These are phyloP conservation scores for Rhododendron ovatum DNA, from an alignment of 148 eudicot species.

Conservation along the genomic window DNA sequence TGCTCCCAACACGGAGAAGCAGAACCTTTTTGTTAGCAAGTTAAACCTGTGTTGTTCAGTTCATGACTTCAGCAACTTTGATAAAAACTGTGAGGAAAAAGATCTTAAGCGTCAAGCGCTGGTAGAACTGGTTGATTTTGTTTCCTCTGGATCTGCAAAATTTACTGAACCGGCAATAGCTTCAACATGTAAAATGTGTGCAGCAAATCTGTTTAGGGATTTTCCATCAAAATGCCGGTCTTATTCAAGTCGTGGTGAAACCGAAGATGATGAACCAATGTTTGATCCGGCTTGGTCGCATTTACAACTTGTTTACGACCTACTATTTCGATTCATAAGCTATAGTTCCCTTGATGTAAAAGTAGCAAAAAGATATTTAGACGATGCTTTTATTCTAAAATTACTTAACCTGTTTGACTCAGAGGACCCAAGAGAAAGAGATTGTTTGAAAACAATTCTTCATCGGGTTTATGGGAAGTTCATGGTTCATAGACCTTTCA, in stretches of 20 bases:
- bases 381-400: constrained; percentile 32
- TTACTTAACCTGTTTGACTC: constrained; percentile 45
- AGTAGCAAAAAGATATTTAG: constrained; percentile 37
- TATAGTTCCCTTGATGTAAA: constrained; percentile 35
- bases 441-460: constrained; percentile 39
- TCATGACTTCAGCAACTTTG: constrained; percentile 36
- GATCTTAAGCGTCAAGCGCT: constrained; percentile 36
- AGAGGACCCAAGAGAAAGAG: constrained; percentile 52
- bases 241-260: constrained; percentile 24
- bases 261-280: constrained; percentile 43
- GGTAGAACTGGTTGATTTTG: constrained; percentile 40
- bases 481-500: constrained; percentile 51
- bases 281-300: constrained; percentile 54
- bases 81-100: constrained; percentile 26
- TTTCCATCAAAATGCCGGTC: constrained; percentile 38
- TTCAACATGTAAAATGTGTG: constrained; percentile 44
- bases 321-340: constrained; percentile 36
- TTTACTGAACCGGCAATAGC: constrained; percentile 36
- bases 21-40: constrained; percentile 36
- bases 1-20: constrained; percentile 36
- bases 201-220: constrained; percentile 38
- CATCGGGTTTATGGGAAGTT: constrained; percentile 54
- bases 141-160: constrained; percentile 41
- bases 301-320: constrained; percentile 48
- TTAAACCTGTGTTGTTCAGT: constrained; percentile 37